Percentiles rank a stretch among this genome's conserved stretches.
Evolutionary conservation across 257 asterid species (phyloP).

Genomic region (Solanum raphanifolium): DNA sequence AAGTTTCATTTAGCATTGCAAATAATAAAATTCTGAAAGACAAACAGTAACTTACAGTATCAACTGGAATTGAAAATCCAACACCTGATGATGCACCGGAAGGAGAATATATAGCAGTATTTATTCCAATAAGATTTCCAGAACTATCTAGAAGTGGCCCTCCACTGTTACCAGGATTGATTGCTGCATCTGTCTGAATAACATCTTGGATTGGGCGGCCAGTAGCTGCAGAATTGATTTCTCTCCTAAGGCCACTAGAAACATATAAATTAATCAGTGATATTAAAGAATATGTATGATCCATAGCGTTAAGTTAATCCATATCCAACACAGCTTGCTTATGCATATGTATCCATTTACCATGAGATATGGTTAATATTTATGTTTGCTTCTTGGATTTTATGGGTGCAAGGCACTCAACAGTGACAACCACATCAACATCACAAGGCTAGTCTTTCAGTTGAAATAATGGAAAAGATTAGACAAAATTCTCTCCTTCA

Average conservation of each 20-base stretch:
- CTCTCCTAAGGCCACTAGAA: slow-evolving; percentile 87
- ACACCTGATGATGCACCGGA: slow-evolving; percentile 99
- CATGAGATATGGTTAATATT: neutral
- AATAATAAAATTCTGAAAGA: neutral
- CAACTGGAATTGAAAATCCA: slow-evolving; percentile 98
- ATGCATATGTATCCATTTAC: neutral
- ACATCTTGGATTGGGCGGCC: slow-evolving; percentile 99
- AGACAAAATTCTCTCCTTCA: neutral
- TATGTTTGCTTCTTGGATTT: neutral
- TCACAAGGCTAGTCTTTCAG: neutral
- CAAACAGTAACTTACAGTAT: slow-evolving; percentile 58
- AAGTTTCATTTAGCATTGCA: neutral
- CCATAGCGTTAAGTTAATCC: neutral
- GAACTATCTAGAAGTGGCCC: slow-evolving; percentile 99
- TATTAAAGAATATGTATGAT: neutral
- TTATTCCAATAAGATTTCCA: slow-evolving; percentile 91
- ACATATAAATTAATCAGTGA: neutral
- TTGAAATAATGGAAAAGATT: neutral
- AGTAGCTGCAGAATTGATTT: slow-evolving; percentile 95
- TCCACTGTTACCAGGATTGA: slow-evolving; percentile 98
- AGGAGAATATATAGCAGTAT: slow-evolving; percentile 98
- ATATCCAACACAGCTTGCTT: neutral
- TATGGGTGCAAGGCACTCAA: neutral
- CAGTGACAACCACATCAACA: neutral
- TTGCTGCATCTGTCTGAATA: slow-evolving; percentile 99